phyloP scores from a whole-genome alignment of 2,329 filamentous ascomycete species.

The Neonectria ditissima region DNA sequence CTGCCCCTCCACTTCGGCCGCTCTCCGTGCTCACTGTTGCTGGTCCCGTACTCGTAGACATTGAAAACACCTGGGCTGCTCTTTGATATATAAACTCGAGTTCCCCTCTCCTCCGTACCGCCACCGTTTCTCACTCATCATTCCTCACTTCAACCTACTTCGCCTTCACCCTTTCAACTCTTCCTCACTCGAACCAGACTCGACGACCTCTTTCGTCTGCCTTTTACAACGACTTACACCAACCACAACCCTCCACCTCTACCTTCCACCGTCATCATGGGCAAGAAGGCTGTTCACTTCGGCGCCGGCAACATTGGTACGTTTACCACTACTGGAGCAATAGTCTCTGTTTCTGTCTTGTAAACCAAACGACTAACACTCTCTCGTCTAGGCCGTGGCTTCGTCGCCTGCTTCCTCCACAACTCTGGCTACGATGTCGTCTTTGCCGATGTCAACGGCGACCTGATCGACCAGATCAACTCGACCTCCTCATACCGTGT shows the following conservation, averaged over 20 bases:
- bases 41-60: neutral
- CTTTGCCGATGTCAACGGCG: slow-evolving; percentile 93
- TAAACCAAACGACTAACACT: slow-evolving; percentile 18
- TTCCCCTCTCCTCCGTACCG: slow-evolving; percentile 30
- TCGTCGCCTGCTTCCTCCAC: slow-evolving; percentile 92
- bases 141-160: slow-evolving; percentile 3
- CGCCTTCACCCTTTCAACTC: neutral
- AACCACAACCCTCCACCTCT: slow-evolving; percentile 31
- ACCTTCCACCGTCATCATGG: slow-evolving; percentile 53
- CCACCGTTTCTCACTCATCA: slow-evolving; percentile 34
- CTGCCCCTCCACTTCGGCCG: slow-evolving; percentile 19
- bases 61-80: slow-evolving; percentile 2
- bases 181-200: neutral
- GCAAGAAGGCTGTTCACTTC: slow-evolving; percentile 83
- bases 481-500: slow-evolving; percentile 83
- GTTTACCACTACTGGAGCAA: slow-evolving; percentile 33
- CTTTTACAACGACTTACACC: slow-evolving; percentile 27
- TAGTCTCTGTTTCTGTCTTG: neutral
- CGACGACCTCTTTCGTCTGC: neutral
- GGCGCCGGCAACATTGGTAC: slow-evolving; percentile 86
- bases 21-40: slow-evolving; percentile 10
- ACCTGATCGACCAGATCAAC: slow-evolving; percentile 84
- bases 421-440: slow-evolving; percentile 95
- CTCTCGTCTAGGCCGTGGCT: slow-evolving; percentile 71
- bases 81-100: slow-evolving; percentile 40